Base-by-base conservation (phyloP, 192 early-diverging fungal species). In the Coemansia javaensis region DNA sequence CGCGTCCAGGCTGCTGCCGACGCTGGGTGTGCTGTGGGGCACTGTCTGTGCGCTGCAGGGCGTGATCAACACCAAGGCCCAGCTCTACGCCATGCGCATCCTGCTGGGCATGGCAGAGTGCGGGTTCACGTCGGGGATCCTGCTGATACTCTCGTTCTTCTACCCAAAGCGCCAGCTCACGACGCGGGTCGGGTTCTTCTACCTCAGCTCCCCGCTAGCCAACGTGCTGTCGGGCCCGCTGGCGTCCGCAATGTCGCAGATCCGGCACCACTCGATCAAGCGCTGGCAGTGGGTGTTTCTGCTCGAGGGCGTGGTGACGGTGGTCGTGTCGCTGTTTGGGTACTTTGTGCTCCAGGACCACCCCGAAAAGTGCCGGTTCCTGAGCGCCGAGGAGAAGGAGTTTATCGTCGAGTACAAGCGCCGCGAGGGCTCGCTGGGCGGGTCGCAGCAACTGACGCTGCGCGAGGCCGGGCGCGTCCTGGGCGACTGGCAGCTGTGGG, bases 241-340 rank as follows among this genome's bases (percentile, higher is more conserved):
- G 35, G 71, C 71, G 0, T 66, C 71, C n/a, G 71, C 55, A 15
- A 36, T 75, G 2, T 75, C 71, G 36, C 59, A 66, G 12, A 75
- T 75, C 25, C 25, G 55, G 25, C 63, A 75, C 33, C 54, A 54
- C 12, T 63, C 64, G 0, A 55, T 75, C 41, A 56, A 54, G 35
- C 58, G 64, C 17, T 75, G 71, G 71, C 71, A 75, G 35, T 75
- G 71, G 71, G 59, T 75, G 33, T 75, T 75, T 59, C 41, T 75
- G 13, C 58, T 75, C 48, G 63, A 75, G 30, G 71, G 71, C 25
- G 34, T 47, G 8, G 56, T 75, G 15, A 75, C 71, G 24, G 32
- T 75, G 2, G 32, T 48, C 1, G 63, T 66, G 0, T 55, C 63
- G 0, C 20, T 75, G 2, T 8, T 62, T 4, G 71, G 71, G 2